Conservation (phyloP, 2,329 filamentous ascomycete genomes). For the Trichoderma gracile region DNA sequence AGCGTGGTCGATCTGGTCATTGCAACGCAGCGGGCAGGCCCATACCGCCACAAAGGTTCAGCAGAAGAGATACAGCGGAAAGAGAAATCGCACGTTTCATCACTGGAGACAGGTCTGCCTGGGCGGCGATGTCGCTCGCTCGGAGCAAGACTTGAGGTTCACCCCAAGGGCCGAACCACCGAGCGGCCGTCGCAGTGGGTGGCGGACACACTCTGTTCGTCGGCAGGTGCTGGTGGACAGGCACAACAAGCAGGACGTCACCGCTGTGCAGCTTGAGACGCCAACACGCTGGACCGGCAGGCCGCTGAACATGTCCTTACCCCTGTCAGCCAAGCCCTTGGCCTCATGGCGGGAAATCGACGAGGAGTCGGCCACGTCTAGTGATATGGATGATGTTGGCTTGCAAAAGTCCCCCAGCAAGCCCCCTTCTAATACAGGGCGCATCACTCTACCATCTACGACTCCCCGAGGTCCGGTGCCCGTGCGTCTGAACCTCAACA, state of each 20-base stretch:
- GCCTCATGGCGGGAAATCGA: conserved; percentile 37
- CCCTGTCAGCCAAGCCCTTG: conserved; percentile 35
- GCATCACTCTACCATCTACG: conserved; percentile 27
- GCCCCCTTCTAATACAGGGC: neutral
- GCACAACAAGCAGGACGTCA: conserved; percentile 30
- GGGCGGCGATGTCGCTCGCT: conserved; percentile 25
- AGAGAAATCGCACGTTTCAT: conserved; percentile 36
- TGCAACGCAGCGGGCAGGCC: conserved; percentile 42
- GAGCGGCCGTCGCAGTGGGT: conserved; percentile 32
- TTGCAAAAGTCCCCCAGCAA: conserved; percentile 22
- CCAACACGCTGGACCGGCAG: conserved; percentile 51
- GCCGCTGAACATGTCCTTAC: conserved; percentile 41
- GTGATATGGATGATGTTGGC: conserved; percentile 8
- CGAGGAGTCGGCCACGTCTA: conserved; percentile 31
- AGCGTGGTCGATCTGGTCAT: conserved; percentile 41
- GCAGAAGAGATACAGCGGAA: conserved; percentile 39
- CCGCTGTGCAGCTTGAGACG: conserved; percentile 39
- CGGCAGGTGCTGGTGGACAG: conserved; percentile 32
- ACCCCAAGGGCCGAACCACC: conserved; percentile 14
- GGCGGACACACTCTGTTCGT: conserved; percentile 33
- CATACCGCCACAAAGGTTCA: conserved; percentile 41
- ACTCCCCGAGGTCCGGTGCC: conserved; percentile 32
- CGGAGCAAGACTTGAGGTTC: conserved; percentile 12
- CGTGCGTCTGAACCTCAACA: conserved; percentile 18
- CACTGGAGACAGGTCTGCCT: conserved; percentile 36